phyloP scores from a whole-genome alignment of 1,284 basidiomycete genomes.

The Kalmanozyma brasiliensis region DNA sequence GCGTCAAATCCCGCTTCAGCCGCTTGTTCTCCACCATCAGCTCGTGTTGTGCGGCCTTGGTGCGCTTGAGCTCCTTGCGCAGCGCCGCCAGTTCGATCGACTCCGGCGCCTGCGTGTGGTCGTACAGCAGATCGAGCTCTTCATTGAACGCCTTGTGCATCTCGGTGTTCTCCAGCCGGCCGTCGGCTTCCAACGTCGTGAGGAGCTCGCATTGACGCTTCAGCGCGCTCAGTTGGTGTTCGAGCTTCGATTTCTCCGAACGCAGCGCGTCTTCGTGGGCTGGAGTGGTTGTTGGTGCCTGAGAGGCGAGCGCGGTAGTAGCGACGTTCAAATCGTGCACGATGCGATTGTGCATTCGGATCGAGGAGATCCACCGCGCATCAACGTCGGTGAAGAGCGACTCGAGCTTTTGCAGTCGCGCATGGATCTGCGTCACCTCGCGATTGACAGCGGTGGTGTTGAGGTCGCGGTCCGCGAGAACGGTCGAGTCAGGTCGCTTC shows the following conservation, averaged over 20 bases:
- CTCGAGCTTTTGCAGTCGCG: conserved; percentile 21
- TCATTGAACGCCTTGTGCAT: conserved; percentile 67
- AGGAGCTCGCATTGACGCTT: conserved; percentile 57
- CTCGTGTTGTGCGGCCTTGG: conserved; percentile 50
- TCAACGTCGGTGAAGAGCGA: conserved; percentile 24
- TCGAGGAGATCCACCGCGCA: conserved; percentile 30
- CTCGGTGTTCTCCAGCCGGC: conserved; percentile 64
- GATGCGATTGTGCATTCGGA: conserved; percentile 45
- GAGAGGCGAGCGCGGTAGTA: conserved; percentile 5
- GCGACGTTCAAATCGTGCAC: conserved; percentile 24
- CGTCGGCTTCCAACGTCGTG: conserved; percentile 60
- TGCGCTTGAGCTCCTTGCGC: conserved; percentile 45
- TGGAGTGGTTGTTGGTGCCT: no score
- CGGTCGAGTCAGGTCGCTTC: conserved; percentile 16
- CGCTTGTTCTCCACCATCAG: conserved; percentile 46
- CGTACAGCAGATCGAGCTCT: conserved; percentile 63
- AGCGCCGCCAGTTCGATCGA: conserved; percentile 49
- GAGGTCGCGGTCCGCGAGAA: conserved; percentile 19
- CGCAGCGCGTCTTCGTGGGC: neutral
- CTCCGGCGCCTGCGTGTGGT: conserved; percentile 59
- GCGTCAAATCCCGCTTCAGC: conserved; percentile 36
- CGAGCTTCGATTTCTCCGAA: conserved; percentile 31
- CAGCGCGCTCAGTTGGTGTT: conserved; percentile 47
- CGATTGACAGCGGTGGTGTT: conserved; percentile 16
- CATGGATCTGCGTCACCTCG: conserved; percentile 22